phyloP scores from a whole-genome alignment of 2,329 filamentous ascomycete species.

The Gyromitra esculenta region DNA sequence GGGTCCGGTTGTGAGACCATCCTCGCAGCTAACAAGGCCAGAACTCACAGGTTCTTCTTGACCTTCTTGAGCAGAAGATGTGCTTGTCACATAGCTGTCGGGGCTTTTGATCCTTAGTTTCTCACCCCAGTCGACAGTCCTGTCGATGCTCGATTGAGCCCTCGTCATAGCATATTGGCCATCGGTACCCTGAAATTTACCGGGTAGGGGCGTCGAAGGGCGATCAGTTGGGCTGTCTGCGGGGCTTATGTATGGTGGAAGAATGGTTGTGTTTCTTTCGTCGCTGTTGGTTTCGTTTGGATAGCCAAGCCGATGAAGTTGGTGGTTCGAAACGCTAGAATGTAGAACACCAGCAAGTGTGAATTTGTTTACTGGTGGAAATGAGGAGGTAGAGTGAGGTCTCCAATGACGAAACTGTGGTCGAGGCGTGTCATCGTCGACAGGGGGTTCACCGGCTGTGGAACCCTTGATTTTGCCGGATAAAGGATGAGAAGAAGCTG shows the following conservation, averaged over 20 bases:
- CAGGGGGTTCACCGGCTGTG: slow-evolving; percentile 27
- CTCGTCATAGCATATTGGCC: slow-evolving; percentile 27
- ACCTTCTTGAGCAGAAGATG: slow-evolving; percentile 14
- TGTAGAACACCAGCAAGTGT: slow-evolving; percentile 47
- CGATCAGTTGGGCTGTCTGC: slow-evolving; percentile 53
- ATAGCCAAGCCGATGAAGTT: slow-evolving; percentile 28
- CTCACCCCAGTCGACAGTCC: slow-evolving; percentile 38
- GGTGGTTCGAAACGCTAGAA: slow-evolving; percentile 34
- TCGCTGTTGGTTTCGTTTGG: slow-evolving; percentile 27
- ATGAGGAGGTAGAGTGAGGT: slow-evolving; percentile 48
- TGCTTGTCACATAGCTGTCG: slow-evolving; percentile 30
- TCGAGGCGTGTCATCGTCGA: slow-evolving; percentile 43
- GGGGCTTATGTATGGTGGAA: slow-evolving; percentile 54
- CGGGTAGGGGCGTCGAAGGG: slow-evolving; percentile 46
- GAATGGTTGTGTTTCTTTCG: slow-evolving; percentile 34
- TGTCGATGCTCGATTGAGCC: slow-evolving; percentile 34
- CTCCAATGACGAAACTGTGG: slow-evolving; percentile 51
- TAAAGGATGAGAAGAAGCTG: slow-evolving; percentile 35
- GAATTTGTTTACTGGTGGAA: slow-evolving; percentile 48
- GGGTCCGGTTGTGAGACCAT: slow-evolving; percentile 35
- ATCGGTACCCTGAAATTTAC: slow-evolving; percentile 16
- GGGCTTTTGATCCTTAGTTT: slow-evolving; percentile 41
- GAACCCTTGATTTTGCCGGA: slow-evolving; percentile 32
- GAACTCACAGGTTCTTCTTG: slow-evolving; percentile 18
- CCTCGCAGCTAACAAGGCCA: slow-evolving; percentile 21